Percentiles rank a stretch among this genome's conserved stretches.
phyloP scores from a whole-genome alignment of 495 filamentous ascomycete genomes.

The Trypethelium eluteriae region DNA sequence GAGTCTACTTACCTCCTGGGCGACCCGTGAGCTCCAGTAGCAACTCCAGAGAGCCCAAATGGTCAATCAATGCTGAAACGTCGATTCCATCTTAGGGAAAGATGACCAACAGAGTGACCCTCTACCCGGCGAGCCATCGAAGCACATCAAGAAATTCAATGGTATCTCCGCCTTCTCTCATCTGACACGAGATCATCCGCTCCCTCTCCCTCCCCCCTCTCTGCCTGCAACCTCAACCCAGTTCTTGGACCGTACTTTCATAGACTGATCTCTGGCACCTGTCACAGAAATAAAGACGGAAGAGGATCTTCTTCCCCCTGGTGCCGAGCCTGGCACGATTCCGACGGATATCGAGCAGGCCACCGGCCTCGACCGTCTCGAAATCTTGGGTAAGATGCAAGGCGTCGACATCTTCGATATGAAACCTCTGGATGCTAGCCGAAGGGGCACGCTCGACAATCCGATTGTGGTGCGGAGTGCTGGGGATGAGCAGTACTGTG shows the following conservation, averaged over 20 bases:
- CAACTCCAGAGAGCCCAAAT: neutral
- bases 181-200: slow-evolving; percentile 11
- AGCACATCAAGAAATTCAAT: slow-evolving; percentile 33
- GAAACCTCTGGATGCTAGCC: slow-evolving; percentile 85
- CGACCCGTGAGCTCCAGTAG: neutral
- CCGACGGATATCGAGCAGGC: slow-evolving; percentile 90
- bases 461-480: slow-evolving; percentile 82
- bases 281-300: slow-evolving; percentile 68
- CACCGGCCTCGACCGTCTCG: slow-evolving; percentile 94
- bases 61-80: neutral
- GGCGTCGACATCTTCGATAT: slow-evolving; percentile 97
- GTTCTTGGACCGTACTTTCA: neutral
- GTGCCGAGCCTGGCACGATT: slow-evolving; percentile 71
- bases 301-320: slow-evolving; percentile 75
- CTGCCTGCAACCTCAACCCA: neutral
- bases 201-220: neutral
- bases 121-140: slow-evolving; percentile 19
- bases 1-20: neutral
- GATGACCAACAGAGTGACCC: slow-evolving; percentile 16
- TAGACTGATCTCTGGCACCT: neutral
- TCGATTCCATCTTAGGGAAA: neutral
- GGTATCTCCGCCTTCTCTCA: slow-evolving; percentile 23
- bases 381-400: slow-evolving; percentile 99
- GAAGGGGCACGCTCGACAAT: slow-evolving; percentile 78
- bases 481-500: slow-evolving; percentile 92